Percentiles rank a stretch among this genome's conserved stretches.
These are phyloP conservation scores for Fusarium albidum DNA, from an alignment of 2,329 filamentous ascomycete genomes.

Conservation along the genomic window DNA sequence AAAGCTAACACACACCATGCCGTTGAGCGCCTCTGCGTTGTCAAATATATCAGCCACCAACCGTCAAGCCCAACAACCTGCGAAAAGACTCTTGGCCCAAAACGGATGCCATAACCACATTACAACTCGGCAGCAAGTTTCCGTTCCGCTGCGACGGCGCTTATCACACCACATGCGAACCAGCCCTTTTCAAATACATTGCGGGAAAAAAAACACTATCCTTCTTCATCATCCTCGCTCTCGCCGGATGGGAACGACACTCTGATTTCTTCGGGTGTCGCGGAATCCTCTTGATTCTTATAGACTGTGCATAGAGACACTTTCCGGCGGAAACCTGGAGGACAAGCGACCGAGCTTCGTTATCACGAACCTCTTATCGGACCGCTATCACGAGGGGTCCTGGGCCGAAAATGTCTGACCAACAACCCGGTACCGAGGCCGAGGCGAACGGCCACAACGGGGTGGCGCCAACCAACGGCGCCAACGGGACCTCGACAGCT, in stretches of 20 bases:
- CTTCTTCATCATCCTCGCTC: conserved; percentile 10
- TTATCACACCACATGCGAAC: conserved; percentile 35
- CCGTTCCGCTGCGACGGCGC: conserved; percentile 25
- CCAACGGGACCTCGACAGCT: conserved; percentile 9
- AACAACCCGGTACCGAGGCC: conserved; percentile 23
- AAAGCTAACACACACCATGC: background rate
- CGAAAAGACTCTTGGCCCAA: conserved; percentile 8
- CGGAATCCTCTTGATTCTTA: background rate
- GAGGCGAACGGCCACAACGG: conserved; percentile 22
- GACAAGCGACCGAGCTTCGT: conserved; percentile 6
- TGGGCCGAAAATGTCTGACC: conserved; percentile 28
- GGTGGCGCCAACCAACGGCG: conserved; percentile 6
- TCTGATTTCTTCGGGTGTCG: conserved; percentile 5
- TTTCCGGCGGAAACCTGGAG: conserved; percentile 17
- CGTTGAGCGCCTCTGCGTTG: background rate
- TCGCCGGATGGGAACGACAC: conserved; percentile 2
- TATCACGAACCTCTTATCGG: background rate
- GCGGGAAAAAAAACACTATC: conserved; percentile 12
- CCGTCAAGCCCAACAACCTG: conserved; percentile 14
- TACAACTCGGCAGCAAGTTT: conserved; percentile 2
- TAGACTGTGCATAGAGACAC: conserved; percentile 1
- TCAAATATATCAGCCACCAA: conserved; percentile 35
- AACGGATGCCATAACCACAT: conserved; percentile 10
- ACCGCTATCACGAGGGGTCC: background rate
- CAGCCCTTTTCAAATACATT: conserved; percentile 18